A percentile compares a stretch with the other conserved stretches of the same genome.
Evolutionary conservation across 257 asterid genomes (phyloP).

Genomic region (Avicennia marina): DNA sequence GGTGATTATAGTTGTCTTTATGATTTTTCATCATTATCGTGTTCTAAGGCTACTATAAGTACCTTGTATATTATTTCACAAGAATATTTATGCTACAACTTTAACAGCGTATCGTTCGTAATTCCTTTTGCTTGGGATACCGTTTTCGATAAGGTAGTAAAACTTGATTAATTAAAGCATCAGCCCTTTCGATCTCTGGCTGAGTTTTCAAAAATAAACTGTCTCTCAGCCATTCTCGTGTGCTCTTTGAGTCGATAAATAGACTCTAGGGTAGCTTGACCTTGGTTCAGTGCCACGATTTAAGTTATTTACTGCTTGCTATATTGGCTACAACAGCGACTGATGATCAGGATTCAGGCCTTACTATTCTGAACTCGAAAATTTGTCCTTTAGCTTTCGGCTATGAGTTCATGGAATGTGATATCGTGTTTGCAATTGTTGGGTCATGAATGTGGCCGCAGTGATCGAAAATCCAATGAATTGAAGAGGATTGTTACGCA

Average conservation of each 20-base stretch:
- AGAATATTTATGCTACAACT: conserved; percentile 15
- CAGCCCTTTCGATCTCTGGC: conserved; percentile 1
- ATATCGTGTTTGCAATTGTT: too few species aligned
- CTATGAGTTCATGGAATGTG: conserved; percentile 8
- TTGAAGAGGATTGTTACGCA: neutral
- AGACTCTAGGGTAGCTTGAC: neutral
- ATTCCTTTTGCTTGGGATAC: neutral
- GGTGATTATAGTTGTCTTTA: conserved; percentile 16
- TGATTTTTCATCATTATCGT: neutral
- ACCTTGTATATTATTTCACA: neutral
- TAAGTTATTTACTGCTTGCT: conserved; percentile 6
- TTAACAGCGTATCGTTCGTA: conserved; percentile 10
- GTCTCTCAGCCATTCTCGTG: neutral
- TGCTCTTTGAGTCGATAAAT: too few species aligned
- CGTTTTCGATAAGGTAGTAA: conserved; percentile 16
- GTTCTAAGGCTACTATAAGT: neutral
- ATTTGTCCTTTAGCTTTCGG: neutral
- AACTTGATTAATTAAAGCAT: conserved; percentile 2
- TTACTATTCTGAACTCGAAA: neutral
- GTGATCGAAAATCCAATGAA: conserved; percentile 4
- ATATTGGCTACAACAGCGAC: conserved; percentile 7
- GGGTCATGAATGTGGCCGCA: conserved; percentile 1
- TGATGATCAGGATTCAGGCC: conserved; percentile 8
- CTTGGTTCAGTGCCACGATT: neutral
- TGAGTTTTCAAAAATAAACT: neutral